These are phyloP conservation scores for Nasturtium officinale DNA, from an alignment of 345 rosid genomes.

Conservation along the genomic window DNA sequence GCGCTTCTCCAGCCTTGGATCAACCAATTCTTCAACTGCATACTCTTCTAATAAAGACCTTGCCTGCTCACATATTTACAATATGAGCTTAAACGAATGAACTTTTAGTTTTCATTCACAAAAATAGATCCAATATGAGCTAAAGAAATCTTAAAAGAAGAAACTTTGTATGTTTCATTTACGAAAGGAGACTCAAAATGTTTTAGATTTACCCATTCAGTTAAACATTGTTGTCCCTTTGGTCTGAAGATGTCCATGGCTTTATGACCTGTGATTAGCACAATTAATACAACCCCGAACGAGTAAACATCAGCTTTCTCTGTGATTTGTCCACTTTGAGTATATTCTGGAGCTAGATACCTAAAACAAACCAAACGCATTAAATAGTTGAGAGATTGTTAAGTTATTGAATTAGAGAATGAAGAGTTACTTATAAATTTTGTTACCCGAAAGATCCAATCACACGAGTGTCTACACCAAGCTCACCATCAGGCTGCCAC, in stretches of 20 bases:
- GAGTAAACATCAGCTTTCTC: conserved; percentile 99
- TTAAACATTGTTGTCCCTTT: conserved; percentile 93
- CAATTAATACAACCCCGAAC: conserved; percentile 88
- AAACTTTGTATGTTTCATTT: not conserved
- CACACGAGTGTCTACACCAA: conserved; percentile 59
- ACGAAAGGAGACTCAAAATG: not conserved
- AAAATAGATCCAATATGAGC: not conserved
- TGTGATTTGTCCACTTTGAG: conserved; percentile 96
- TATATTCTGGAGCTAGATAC: conserved; percentile 97
- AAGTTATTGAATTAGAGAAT: not conserved
- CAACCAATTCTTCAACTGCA: conserved; percentile 72
- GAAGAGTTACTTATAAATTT: not conserved
- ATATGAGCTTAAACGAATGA: not conserved
- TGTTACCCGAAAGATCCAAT: conserved; percentile 62
- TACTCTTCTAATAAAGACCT: conserved; percentile 79
- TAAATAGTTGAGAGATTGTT: not conserved
- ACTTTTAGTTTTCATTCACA: not conserved
- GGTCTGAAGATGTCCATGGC: conserved; percentile 89
- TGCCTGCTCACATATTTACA: conserved; percentile 58
- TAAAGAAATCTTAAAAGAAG: not conserved
- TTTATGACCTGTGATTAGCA: conserved; percentile 93
- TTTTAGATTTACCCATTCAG: conserved; percentile 78
- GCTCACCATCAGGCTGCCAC: conserved; percentile 64
- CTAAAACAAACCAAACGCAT: conserved; percentile 45
- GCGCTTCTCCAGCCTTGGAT: conserved; percentile 59